phyloP scores from a whole-genome alignment of 1,284 basidiomycete species.

The Nidula niveotomentosa region DNA sequence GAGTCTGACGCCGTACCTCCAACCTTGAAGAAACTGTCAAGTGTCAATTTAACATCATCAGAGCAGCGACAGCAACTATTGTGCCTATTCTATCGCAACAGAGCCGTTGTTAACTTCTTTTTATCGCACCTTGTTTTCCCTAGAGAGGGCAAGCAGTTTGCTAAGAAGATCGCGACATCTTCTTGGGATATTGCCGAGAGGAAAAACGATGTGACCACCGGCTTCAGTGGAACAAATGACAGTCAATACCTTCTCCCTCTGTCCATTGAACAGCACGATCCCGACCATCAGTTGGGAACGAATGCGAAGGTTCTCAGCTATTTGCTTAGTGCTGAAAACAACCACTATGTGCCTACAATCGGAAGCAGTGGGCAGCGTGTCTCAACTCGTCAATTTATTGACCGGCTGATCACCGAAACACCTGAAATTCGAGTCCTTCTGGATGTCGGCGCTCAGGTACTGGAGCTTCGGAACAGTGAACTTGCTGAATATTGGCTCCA shows the following conservation, averaged over 20 bases:
- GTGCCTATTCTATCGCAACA: conserved; percentile 35
- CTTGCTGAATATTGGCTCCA: conserved; percentile 41
- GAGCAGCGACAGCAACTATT: conserved; percentile 31
- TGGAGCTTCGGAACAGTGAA: conserved; percentile 45
- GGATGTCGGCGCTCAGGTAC: conserved; percentile 58
- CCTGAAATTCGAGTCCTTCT: conserved; percentile 45
- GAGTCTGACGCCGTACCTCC: conserved; percentile 20
- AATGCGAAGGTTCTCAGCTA: conserved; percentile 48
- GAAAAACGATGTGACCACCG: conserved; percentile 34
- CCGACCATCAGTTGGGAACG: conserved; percentile 39
- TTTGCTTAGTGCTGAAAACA: conserved; percentile 43
- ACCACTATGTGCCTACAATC: conserved; percentile 29
- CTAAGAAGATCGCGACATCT: conserved; percentile 43
- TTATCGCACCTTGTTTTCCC: conserved; percentile 48
- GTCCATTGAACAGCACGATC: conserved; percentile 43
- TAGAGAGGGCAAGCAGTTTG: conserved; percentile 47
- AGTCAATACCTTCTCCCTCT: conserved; percentile 46
- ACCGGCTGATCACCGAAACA: conserved; percentile 25
- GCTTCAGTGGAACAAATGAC: conserved; percentile 62
- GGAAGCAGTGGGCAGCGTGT: conserved; percentile 16
- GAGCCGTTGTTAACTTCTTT: conserved; percentile 47
- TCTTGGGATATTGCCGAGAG: conserved; percentile 52
- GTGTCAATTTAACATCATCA: conserved; percentile 41
- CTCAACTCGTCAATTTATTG: conserved; percentile 31
- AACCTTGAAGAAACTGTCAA: conserved; percentile 26